Conservation (phyloP, 2,329 filamentous ascomycete genomes). For the Fonsecaea erecta region DNA sequence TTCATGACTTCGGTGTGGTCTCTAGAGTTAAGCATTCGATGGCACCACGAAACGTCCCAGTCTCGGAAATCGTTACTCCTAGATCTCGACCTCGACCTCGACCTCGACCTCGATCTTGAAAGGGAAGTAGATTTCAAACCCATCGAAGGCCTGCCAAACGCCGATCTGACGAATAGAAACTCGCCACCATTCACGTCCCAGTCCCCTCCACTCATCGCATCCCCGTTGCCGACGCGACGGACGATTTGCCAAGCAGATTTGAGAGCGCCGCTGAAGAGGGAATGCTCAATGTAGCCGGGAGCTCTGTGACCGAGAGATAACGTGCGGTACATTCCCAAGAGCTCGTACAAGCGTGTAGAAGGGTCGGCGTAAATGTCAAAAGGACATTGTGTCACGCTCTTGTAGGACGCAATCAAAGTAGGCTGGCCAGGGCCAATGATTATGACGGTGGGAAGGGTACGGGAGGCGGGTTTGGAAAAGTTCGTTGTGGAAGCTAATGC, state of each 20-base stretch:
- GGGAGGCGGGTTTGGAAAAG: constrained; percentile 24
- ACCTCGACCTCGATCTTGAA: neutral
- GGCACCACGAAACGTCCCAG: constrained; percentile 75
- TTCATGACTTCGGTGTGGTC: constrained; percentile 76
- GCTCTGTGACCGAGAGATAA: constrained; percentile 60
- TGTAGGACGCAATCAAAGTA: constrained; percentile 70
- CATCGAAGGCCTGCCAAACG: constrained; percentile 16
- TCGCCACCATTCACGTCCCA: constrained; percentile 74
- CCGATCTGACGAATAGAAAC: constrained; percentile 68
- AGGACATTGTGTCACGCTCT: constrained; percentile 63
- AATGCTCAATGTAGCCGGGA: constrained; percentile 69
- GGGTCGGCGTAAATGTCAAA: constrained; percentile 82
- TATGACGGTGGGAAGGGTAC: constrained; percentile 58
- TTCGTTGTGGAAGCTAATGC: constrained; percentile 8
- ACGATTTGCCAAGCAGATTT: constrained; percentile 63
- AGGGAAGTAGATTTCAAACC: constrained; percentile 33
- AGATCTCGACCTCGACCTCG: constrained; percentile 14
- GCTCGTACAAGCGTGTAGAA: constrained; percentile 66
- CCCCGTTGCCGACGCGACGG: constrained; percentile 60
- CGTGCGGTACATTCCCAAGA: constrained; percentile 71
- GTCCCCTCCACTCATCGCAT: constrained; percentile 68
- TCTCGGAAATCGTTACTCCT: constrained; percentile 39
- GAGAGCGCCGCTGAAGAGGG: constrained; percentile 52
- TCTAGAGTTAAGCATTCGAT: constrained; percentile 77
- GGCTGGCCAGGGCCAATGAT: constrained; percentile 75